Conservation (phyloP, 2,329 filamentous ascomycete genomes). For the Rhynchosporium graminicola region DNA sequence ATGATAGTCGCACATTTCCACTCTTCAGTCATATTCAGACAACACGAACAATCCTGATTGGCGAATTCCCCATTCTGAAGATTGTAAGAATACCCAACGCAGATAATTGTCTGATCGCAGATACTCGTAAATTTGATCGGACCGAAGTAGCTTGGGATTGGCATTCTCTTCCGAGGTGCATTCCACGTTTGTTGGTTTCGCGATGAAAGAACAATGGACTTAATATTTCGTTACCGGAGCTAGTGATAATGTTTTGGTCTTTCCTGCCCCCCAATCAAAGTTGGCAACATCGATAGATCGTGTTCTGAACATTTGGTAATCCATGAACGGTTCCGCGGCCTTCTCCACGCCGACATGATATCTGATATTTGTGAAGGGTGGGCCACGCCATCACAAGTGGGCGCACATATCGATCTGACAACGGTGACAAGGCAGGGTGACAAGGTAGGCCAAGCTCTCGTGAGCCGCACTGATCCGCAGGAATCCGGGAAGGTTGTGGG, state of each 20-base stretch:
- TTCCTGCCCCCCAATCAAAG: not conserved
- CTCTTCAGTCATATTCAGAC: not conserved
- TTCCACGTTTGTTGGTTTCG: not conserved
- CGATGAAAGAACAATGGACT: not conserved
- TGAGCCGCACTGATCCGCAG: slow-evolving; percentile 10
- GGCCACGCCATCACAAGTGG: not conserved
- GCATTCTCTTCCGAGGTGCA: not conserved
- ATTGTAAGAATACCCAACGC: not conserved
- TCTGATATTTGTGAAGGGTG: not conserved
- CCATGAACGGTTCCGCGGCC: not conserved
- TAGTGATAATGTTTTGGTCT: not conserved
- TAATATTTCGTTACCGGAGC: no score
- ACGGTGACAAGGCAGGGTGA: no score
- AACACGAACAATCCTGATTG: not conserved
- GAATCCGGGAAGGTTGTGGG: not conserved
- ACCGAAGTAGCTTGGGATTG: not conserved
- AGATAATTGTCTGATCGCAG: not conserved
- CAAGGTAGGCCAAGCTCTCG: slow-evolving; percentile 4
- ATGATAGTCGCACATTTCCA: not conserved
- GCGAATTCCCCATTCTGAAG: not conserved
- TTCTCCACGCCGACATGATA: no score
- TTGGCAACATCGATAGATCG: not conserved
- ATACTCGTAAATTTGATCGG: not conserved
- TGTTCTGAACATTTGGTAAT: not conserved
- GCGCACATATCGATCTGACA: not conserved